phyloP scores from a whole-genome alignment of 2,329 filamentous ascomycete genomes.

The Fusarium sublunatum region DNA sequence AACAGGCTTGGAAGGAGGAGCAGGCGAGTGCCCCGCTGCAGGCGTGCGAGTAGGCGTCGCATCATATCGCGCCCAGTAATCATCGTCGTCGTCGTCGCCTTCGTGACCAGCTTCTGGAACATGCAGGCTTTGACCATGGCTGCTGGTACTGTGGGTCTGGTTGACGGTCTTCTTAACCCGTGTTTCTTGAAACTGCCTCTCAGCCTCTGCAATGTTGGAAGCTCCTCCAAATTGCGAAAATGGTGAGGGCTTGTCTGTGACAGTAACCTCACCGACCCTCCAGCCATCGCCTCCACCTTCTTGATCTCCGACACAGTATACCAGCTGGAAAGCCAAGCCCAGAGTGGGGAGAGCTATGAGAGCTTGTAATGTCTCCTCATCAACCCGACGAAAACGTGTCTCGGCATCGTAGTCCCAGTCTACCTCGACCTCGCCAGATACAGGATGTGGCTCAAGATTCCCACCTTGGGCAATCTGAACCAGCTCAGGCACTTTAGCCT shows the following conservation, averaged over 20 bases:
- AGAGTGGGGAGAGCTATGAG: conserved; percentile 71
- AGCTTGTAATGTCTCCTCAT: conserved; percentile 79
- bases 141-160: conserved; percentile 28
- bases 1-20: conserved; percentile 57
- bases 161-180: conserved; percentile 41
- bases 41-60: conserved; percentile 75
- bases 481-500: conserved; percentile 66
- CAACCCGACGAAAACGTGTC: conserved; percentile 73
- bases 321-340: conserved; percentile 71
- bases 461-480: conserved; percentile 71
- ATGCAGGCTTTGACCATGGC: conserved; percentile 25
- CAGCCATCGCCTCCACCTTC: conserved; percentile 72
- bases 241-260: conserved; percentile 67
- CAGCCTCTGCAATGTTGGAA: conserved; percentile 68
- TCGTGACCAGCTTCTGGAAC: conserved; percentile 31
- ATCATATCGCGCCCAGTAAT: conserved; percentile 85
- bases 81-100: conserved; percentile 76
- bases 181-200: conserved; percentile 62
- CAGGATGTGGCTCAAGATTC: conserved; percentile 80
- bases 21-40: conserved; percentile 70
- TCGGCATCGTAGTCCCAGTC: conserved; percentile 74
- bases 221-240: conserved; percentile 65
- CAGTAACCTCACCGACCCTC: conserved; percentile 76
- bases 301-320: conserved; percentile 76
- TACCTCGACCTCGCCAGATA: conserved; percentile 82